Conservation (phyloP, 2,329 filamentous ascomycete genomes). For the Tolypocladium sp. region DNA sequence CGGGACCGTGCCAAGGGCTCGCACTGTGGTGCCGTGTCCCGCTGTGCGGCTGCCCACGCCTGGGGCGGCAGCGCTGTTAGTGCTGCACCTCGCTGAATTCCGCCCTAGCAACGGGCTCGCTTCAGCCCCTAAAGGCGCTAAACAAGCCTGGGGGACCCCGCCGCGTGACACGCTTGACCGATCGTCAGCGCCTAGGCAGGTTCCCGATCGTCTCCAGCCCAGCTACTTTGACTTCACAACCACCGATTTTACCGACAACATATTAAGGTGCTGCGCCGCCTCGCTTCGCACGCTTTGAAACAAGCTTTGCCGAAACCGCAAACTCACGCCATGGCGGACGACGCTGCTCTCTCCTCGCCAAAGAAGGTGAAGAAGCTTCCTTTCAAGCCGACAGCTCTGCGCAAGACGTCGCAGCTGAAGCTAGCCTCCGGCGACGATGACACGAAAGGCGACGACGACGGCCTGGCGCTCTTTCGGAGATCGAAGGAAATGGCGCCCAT, state of each 20-base stretch:
- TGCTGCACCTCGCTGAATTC: not conserved
- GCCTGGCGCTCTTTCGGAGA: slow-evolving; percentile 39
- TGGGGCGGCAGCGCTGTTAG: not conserved
- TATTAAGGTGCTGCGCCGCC: not conserved
- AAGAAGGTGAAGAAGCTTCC: slow-evolving; percentile 32
- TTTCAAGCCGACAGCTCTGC: slow-evolving; percentile 39
- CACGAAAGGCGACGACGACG: slow-evolving; percentile 17
- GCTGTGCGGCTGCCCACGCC: not conserved
- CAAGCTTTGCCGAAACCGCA: not conserved
- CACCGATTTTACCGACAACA: not conserved
- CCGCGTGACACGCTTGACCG: not conserved
- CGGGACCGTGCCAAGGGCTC: not conserved
- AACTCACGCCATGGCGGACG: slow-evolving; percentile 21
- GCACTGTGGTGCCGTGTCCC: not conserved
- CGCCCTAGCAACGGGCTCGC: not conserved
- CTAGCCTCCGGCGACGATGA: slow-evolving; percentile 7
- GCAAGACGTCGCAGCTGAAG: slow-evolving; percentile 19
- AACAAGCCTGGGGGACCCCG: not conserved
- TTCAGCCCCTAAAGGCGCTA: not conserved
- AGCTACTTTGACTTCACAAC: not conserved
- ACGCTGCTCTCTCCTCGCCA: slow-evolving; percentile 11
- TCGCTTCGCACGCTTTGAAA: not conserved
- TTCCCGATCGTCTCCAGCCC: not conserved
- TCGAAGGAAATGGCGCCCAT: slow-evolving; percentile 39
- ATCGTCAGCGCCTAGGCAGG: not conserved